Evolutionary conservation across 192 early-diverging fungal genomes (phyloP).

Genomic region (Linnemannia zychae): DNA sequence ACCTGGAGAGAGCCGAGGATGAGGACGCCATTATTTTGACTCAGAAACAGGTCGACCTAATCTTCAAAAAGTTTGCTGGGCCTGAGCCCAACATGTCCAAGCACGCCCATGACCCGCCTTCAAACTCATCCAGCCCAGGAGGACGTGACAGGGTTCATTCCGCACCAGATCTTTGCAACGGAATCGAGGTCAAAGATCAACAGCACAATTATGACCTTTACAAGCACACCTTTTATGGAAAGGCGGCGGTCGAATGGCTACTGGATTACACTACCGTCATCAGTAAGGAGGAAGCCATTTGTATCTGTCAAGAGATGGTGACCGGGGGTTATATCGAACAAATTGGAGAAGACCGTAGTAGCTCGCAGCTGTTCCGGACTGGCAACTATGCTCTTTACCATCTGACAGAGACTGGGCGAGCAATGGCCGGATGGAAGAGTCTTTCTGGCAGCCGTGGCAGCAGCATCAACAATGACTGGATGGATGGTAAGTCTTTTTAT

Average conservation of each 20-base stretch:
- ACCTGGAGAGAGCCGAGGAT: constrained; percentile 61
- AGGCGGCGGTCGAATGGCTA: constrained; percentile 63
- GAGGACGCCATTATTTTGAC: constrained; percentile 62
- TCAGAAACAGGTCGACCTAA: constrained; percentile 46
- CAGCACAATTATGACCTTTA: constrained; percentile 46
- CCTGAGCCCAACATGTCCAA: constrained; percentile 52
- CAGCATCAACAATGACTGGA: constrained; percentile 44
- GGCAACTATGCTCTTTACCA: constrained; percentile 49
- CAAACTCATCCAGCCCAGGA: constrained; percentile 16
- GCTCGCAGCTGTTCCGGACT: constrained; percentile 34
- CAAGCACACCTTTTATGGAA: constrained; percentile 63
- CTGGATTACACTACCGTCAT: constrained; percentile 64
- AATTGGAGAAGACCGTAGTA: constrained; percentile 28
- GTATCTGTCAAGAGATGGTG: constrained; percentile 61
- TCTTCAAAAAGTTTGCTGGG: constrained; percentile 63
- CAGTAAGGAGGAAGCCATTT: constrained; percentile 61
- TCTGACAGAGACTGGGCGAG: constrained; percentile 50
- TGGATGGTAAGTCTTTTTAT: constrained; percentile 30
- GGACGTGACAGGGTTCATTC: constrained; percentile 23
- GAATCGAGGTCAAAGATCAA: constrained; percentile 61
- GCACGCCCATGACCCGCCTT: not conserved
- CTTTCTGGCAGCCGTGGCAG: constrained; percentile 12
- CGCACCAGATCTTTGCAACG: constrained; percentile 42
- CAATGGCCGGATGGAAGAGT: constrained; percentile 52
- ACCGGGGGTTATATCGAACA: constrained; percentile 60